phyloP scores from a whole-genome alignment of 2,329 filamentous ascomycete genomes.

The Aspergillus sp. region DNA sequence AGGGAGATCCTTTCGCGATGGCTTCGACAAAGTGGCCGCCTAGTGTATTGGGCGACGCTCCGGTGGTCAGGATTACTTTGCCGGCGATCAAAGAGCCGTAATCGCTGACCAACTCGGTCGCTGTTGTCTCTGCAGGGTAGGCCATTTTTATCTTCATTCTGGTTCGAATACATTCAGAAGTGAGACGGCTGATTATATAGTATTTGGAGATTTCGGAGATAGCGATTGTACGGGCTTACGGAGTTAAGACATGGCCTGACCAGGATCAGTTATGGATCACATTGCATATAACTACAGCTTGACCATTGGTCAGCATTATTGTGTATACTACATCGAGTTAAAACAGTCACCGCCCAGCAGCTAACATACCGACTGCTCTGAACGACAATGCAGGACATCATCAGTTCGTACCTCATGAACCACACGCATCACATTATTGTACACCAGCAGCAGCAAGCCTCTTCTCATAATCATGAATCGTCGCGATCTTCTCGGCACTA shows the following conservation, averaged over 20 bases:
- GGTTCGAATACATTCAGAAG: too few species aligned
- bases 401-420: background rate
- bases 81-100: constrained; percentile 19
- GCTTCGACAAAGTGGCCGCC: constrained; percentile 34
- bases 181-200: too few species aligned
- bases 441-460: background rate
- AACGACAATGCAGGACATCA: background rate
- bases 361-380: too few species aligned
- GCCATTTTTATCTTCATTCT: background rate
- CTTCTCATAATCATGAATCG: constrained; percentile 31
- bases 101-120: constrained; percentile 18
- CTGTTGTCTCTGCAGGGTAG: constrained; percentile 15
- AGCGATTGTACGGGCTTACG: too few species aligned
- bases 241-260: too few species aligned
- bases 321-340: too few species aligned
- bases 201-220: too few species aligned
- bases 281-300: too few species aligned
- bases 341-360: too few species aligned
- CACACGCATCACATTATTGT: background rate
- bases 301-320: too few species aligned
- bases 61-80: constrained; percentile 41
- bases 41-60: constrained; percentile 37
- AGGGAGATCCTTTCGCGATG: constrained; percentile 33
- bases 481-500: constrained; percentile 56
- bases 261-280: too few species aligned